These are phyloP conservation scores for Perkinsus chesapeaki DNA, from an alignment of 169 alveolate genomes.

Conservation along the genomic window DNA sequence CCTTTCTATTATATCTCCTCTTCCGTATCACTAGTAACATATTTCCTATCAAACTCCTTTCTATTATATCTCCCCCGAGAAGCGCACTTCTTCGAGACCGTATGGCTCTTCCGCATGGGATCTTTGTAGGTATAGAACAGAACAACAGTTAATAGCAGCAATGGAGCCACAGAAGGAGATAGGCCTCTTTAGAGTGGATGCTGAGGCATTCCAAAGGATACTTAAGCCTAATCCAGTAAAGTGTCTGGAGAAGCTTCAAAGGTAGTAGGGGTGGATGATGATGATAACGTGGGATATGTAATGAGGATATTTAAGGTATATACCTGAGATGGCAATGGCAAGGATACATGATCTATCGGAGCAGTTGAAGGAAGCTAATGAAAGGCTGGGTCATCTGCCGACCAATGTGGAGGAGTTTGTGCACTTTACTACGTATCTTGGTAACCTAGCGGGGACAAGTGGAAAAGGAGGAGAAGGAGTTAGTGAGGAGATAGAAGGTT, in stretches of 20 bases:
- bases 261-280: not conserved
- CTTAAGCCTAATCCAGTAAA: not conserved
- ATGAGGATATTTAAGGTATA: not conserved
- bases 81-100: too few relatives aligned
- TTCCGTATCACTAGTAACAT: too few relatives aligned
- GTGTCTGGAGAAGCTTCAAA: not conserved
- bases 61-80: too few relatives aligned
- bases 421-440: not conserved
- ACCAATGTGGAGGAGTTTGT: slow-evolving; percentile 45
- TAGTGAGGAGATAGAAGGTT: not conserved
- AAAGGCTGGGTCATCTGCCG: slow-evolving; percentile 52
- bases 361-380: slow-evolving; percentile 36
- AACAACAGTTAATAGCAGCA: not conserved
- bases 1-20: too few relatives aligned
- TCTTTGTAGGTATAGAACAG: not conserved
- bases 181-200: slow-evolving; percentile 42
- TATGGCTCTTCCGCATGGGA: too few relatives aligned
- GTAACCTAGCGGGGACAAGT: not conserved
- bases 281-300: not conserved
- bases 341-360: slow-evolving; percentile 35
- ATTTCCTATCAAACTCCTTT: too few relatives aligned
- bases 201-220: slow-evolving; percentile 28
- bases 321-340: slow-evolving; percentile 2
- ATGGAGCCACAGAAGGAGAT: slow-evolving; percentile 10
- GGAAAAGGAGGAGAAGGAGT: not conserved